Conservation (phyloP, 2,329 filamentous ascomycete species). For the Epichloe aotearoae region DNA sequence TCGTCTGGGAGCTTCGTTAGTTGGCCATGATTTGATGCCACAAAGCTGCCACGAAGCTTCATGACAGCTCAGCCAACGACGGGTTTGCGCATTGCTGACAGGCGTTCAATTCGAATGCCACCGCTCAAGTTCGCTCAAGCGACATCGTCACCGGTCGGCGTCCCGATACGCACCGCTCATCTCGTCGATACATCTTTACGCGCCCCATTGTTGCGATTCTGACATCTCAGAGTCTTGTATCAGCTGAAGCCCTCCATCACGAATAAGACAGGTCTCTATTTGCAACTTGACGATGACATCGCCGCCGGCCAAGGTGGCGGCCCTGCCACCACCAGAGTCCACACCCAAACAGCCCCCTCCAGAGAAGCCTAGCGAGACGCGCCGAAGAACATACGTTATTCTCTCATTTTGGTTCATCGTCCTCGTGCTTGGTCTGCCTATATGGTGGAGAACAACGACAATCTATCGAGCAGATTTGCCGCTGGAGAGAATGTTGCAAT, state of each 20-base stretch:
- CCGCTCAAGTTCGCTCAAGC: not conserved
- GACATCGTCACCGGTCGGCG: not conserved
- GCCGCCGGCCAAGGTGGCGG: constrained; percentile 7
- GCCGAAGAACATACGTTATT: constrained; percentile 61
- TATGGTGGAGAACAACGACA: constrained; percentile 93
- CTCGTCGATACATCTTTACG: not conserved
- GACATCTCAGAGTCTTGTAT: not conserved
- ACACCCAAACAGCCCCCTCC: constrained; percentile 47
- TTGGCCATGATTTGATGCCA: not conserved
- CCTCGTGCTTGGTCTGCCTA: constrained; percentile 68
- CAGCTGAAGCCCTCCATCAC: not conserved
- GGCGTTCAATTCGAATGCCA: not conserved
- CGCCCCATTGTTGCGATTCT: not conserved
- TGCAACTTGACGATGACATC: constrained; percentile 4
- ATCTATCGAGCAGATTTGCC: constrained; percentile 82
- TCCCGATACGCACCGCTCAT: not conserved
- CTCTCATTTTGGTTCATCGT: constrained; percentile 86
- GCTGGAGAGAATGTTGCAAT: constrained; percentile 70
- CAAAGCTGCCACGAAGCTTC: not conserved
- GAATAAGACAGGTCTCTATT: not conserved
- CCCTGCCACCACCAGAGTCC: constrained; percentile 5
- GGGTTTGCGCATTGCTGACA: not conserved
- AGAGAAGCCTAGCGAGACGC: constrained; percentile 57
- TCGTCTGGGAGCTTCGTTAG: not conserved
- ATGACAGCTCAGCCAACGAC: not conserved